Evolutionary conservation across 495 filamentous ascomycete species (phyloP), one percentile per base, ranked within the genome.

Genomic region (Aspergillus biplanus): DNA sequence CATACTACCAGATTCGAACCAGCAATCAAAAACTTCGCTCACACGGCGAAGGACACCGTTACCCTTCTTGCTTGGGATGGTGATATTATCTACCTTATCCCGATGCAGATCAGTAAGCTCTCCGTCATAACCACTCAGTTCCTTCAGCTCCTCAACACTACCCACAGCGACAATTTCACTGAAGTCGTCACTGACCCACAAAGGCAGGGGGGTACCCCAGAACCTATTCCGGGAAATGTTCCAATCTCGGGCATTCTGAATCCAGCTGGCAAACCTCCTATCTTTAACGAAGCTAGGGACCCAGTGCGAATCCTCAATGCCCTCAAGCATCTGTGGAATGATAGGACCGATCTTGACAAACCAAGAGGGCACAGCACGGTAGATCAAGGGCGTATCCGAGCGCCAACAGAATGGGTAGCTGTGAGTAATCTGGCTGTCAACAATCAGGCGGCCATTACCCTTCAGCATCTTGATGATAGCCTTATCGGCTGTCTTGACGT

Each of bases 361-460:
- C 95, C 95, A 99, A 3, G 93, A 87, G 16, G 95, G 92, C 21
- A 99, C 93, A 27, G 95, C 92, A 59, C 91, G 87, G 75, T 97
- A 95, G 72, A 99, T 97, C 64, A 98, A 82, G 7, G 94, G 95
- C 4, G 91, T 97, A 69, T 99, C 95, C 18, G 92, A 97, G 33
- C 95, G 88, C 85, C 92, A 94, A 77, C 95, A 99, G 83, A 93
- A 94, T 27, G 93, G 93, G 73, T 97, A 97, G 63, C 90, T 93
- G 80, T 99, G 95, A 74, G 86, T 96, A 58, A 97, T 85, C 75
- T 97, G 92, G 39, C 90, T 90, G 59, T 97, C 92, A 35, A 96
- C 91, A 37, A 99, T 83, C 56, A 99, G 63, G 47, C 93, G 87
- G 21, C 90, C 92, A 37, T 82, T 87, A 42, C 82, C 86, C 77